A percentile compares a stretch with the other conserved stretches of the same genome.
Conservation (phyloP, 2,329 filamentous ascomycete genomes). For the Pseudogymnoascus sp. region DNA sequence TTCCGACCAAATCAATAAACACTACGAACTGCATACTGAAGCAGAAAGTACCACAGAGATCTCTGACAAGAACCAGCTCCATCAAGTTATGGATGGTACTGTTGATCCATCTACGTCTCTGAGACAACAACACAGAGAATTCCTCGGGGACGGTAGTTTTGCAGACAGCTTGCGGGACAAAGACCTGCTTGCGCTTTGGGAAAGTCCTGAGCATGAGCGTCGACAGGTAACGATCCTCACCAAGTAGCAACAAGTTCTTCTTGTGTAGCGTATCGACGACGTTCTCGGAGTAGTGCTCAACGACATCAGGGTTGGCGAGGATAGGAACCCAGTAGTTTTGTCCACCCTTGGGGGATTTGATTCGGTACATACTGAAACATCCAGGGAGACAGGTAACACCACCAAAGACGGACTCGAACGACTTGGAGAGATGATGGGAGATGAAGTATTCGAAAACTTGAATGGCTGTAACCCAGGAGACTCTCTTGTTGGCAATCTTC, state of each 20-base stretch:
- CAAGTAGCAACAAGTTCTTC: slow-evolving; percentile 86
- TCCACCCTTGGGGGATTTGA: slow-evolving; percentile 96
- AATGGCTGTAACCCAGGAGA: slow-evolving; percentile 93
- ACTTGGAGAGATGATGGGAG: slow-evolving; percentile 92
- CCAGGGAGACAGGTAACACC: slow-evolving; percentile 97
- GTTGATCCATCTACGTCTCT: slow-evolving; percentile 98
- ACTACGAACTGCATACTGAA: slow-evolving; percentile 99
- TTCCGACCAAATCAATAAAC: slow-evolving; percentile 90
- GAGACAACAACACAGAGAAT: slow-evolving; percentile 87
- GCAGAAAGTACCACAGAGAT: slow-evolving; percentile 97
- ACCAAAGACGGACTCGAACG: slow-evolving; percentile 96
- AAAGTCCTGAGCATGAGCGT: slow-evolving; percentile 98
- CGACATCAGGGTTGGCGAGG: slow-evolving; percentile 93
- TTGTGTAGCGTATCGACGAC: slow-evolving; percentile 97
- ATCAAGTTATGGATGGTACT: slow-evolving; percentile 98
- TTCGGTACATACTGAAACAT: slow-evolving; percentile 99
- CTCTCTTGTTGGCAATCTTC: slow-evolving; percentile 97
- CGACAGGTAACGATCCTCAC: slow-evolving; percentile 90
- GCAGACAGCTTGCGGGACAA: slow-evolving; percentile 96
- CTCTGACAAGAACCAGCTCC: slow-evolving; percentile 90
- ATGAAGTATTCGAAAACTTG: slow-evolving; percentile 99
- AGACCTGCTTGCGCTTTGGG: slow-evolving; percentile 97
- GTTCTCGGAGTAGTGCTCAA: slow-evolving; percentile 98
- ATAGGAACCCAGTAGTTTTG: slow-evolving; percentile 99
- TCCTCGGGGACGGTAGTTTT: slow-evolving; percentile 94